Evolutionary conservation across 164 flowering plant genomes (phyloP), one percentile per base, ranked within the genome.

Genomic region (Aristolochia californica): DNA sequence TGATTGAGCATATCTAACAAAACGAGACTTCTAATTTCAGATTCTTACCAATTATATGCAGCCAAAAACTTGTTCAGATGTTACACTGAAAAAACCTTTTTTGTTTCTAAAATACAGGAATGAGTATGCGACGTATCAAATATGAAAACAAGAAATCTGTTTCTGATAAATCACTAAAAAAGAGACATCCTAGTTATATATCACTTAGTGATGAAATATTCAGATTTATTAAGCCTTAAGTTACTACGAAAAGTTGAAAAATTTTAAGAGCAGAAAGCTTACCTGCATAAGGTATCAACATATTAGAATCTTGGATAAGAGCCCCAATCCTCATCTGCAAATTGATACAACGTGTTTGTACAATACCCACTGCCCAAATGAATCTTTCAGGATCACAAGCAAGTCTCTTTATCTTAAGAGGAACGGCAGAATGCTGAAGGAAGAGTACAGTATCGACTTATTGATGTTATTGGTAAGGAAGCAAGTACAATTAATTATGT

Each of bases 281-380:
- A 91, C 98, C 97, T 57, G 97, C 97, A 78, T 91, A 91, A 66
- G 98, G 98, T 64, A 82, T 59, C n/a, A 88, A 73, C 95, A 88
- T 84, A 61, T 87, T 80, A 54, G 91, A 62, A 77, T 91, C 91
- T 77, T 88, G 93, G 61, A 77, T 61, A 49, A 88, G 76, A 18
- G 96, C 88, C 61, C 96, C 96, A 60, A 91, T 63, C 75, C 94
- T 84, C 59, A 78, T 60, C 73, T 82, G 80, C 77, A 83, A 54
- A 74, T 72, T 78, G 52, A 84, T 84, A 71, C 89, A 82, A 53
- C 96, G 87, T 61, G 98, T 77, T 66, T 88, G 98, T 45, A 85
- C 96, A 57, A 91, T 83, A 58, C 87, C 73, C 61, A 86, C 62
- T 23, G 96, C 98, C 98, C 98, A 91, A 54, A 84, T 76, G 75